A percentile compares a stretch with the other conserved stretches of the same genome.
Conservation (phyloP, 1,284 basidiomycete genomes). For the Sporisorium exsertum region DNA sequence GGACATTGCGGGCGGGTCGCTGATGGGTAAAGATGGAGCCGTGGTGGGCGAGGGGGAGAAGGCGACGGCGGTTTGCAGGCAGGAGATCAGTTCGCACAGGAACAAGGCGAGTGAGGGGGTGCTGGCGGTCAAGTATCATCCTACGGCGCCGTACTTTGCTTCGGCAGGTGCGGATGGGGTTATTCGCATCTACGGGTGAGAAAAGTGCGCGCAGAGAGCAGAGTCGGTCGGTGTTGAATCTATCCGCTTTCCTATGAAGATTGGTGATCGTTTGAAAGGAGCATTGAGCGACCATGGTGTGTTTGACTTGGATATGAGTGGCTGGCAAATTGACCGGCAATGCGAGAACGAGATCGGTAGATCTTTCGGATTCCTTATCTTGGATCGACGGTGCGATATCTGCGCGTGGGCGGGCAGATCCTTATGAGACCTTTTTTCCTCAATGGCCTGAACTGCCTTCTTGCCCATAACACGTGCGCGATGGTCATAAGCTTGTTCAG, state of each 20-base stretch:
- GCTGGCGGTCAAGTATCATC: slow-evolving; percentile 85
- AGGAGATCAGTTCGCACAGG: slow-evolving; percentile 86
- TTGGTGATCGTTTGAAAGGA: too few species aligned
- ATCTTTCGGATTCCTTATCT: background rate
- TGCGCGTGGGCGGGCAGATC: background rate
- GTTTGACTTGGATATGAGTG: background rate
- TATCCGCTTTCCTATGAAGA: background rate
- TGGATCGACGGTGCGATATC: background rate
- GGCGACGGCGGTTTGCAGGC: slow-evolving; percentile 76
- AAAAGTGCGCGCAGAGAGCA: background rate
- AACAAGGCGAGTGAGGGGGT: slow-evolving; percentile 89
- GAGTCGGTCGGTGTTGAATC: background rate
- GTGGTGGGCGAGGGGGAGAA: slow-evolving; percentile 7
- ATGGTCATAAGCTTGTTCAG: too few species aligned
- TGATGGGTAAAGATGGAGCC: slow-evolving; percentile 20
- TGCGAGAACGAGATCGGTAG: too few species aligned
- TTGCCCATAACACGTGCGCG: too few species aligned
- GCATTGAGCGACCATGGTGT: background rate
- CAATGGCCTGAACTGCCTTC: too few species aligned
- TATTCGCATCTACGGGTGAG: slow-evolving; percentile 78
- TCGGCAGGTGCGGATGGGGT: slow-evolving; percentile 95
- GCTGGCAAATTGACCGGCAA: slow-evolving; percentile 24
- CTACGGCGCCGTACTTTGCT: slow-evolving; percentile 85
- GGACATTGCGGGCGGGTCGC: slow-evolving; percentile 78
- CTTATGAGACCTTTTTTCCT: background rate